A percentile compares a stretch with the other conserved stretches of the same genome.
Evolutionary conservation across 140 eudicot species (phyloP).

Genomic region (Ambrosia hybrid): DNA sequence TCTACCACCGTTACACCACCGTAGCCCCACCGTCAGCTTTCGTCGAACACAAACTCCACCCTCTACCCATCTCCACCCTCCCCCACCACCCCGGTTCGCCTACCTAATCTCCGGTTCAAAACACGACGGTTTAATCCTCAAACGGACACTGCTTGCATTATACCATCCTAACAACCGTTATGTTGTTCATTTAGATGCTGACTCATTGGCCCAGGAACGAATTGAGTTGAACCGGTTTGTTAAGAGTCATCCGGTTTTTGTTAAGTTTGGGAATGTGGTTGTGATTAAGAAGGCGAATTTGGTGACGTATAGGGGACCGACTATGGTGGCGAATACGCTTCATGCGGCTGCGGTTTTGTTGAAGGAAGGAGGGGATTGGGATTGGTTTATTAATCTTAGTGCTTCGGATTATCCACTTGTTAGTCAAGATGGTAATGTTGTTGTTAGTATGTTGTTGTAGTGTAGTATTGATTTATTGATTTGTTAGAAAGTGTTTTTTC

Average conservation of each 20-base stretch:
- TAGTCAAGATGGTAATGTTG: conserved; percentile 73
- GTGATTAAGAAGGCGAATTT: conserved; percentile 76
- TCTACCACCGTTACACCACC: conserved; percentile 27
- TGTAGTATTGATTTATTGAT: too few species aligned
- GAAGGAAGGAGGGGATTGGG: conserved; percentile 86
- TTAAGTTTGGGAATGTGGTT: conserved; percentile 56
- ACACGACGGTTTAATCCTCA: conserved; percentile 57
- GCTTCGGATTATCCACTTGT: conserved; percentile 93
- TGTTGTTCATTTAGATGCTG: conserved; percentile 74
- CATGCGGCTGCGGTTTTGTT: conserved; percentile 87
- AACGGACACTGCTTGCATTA: conserved; percentile 63
- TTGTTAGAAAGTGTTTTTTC: too few species aligned
- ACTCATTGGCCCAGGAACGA: conserved; percentile 53
- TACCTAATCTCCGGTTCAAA: conserved; percentile 79
- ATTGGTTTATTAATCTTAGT: conserved; percentile 94
- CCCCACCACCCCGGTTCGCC: conserved; percentile 81
- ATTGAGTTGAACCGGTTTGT: conserved; percentile 48
- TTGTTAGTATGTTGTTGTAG: too few species aligned
- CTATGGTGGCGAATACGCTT: conserved; percentile 90
- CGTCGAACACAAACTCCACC: conserved; percentile 63
- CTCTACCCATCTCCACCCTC: conserved; percentile 37
- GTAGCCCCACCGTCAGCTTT: conserved; percentile 46
- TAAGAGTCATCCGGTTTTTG: conserved; percentile 32
- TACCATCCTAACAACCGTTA: conserved; percentile 72
- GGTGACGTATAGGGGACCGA: conserved; percentile 81